Base-by-base conservation (phyloP, 2,329 filamentous ascomycete species). In the Alternaria metachromatica region DNA sequence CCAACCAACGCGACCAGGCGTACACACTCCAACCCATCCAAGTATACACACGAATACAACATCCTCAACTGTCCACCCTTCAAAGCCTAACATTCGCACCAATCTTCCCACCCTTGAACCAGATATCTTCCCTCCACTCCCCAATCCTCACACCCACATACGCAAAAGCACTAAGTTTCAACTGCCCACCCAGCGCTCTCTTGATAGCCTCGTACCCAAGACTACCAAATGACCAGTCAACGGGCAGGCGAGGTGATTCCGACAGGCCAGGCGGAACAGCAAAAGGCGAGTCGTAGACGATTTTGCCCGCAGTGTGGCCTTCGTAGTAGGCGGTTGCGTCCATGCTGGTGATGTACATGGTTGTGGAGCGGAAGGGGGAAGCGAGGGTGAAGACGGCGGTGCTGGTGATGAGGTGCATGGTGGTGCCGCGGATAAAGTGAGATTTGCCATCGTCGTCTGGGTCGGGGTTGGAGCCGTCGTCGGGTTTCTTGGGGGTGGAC, bases 321-420 rank as follows among this genome's bases (percentile, higher is more conserved):
- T 97, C 93, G 79, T 97, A 96, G 65, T 89, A 91, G 0, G 96
- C 94, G 2, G 91, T 93, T 7, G 95, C 95, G 74, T 97, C 91
- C 72, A 98, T 87, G 55, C 85, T 86, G 41, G 93, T 92, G 66
- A 99, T 87, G 71, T 89, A 92, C 18, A 98, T 81, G 1, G 89
- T 93, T 55, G 91, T 91, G 62, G 89, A 83, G 44, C 84, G 81
- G 9, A 98, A 84, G 0, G 96, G 96, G 0, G 94, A 97, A 43
- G 90, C 86, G 21, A 98, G 85, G 0, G 88, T 89, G 79, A 99
- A 97, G 1, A 90, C 89, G 4, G 95, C 95, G 0, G 93, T 94
- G 0, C 93, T 97, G 15, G 92, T 92, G 66, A 96, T 86, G 56
- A 98, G 81, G 81, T 98, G 94, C 80, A 99, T 84, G 23, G 90